Percentiles rank a stretch among this genome's conserved stretches.
Evolutionary conservation across 1,139 yeast species (phyloP).

Genomic region (Kodamaea ohmeri): DNA sequence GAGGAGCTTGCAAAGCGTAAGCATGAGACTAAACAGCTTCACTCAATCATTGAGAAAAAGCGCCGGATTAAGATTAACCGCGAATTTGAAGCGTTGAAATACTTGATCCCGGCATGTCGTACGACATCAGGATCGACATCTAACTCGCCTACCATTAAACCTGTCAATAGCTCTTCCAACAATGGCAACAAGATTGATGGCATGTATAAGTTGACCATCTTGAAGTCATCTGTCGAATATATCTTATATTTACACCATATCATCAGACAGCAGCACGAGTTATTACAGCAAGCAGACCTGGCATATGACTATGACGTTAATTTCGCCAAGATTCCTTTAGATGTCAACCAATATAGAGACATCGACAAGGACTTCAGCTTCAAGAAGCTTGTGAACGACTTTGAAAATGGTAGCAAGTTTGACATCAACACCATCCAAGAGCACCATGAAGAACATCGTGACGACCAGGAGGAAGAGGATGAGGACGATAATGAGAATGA

Average conservation of each 20-base stretch:
- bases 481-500: conserved; percentile 13
- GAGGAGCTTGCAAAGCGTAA: conserved; percentile 55
- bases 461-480: conserved; percentile 16
- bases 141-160: conserved; percentile 17
- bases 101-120: conserved; percentile 75
- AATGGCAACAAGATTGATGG: conserved; percentile 52
- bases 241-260: conserved; percentile 66
- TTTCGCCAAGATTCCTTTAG: conserved; percentile 52
- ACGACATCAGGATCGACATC: conserved; percentile 23
- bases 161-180: conserved; percentile 14
- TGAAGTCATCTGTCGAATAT: conserved; percentile 80
- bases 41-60: conserved; percentile 77
- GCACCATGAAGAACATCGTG: conserved; percentile 6
- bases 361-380: conserved; percentile 57
- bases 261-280: conserved; percentile 44
- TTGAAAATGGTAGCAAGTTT: conserved; percentile 11
- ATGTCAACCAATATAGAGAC: conserved; percentile 58
- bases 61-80: conserved; percentile 76
- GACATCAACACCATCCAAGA: conserved; percentile 17
- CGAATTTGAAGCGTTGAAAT: conserved; percentile 78
- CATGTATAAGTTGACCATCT: conserved; percentile 75
- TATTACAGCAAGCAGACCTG: conserved; percentile 21
- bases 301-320: conserved; percentile 37
- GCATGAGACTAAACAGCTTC: conserved; percentile 61
- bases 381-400: conserved; percentile 25